A percentile compares a stretch with the other conserved stretches of the same genome.
These are phyloP conservation scores for Russula dissimulans DNA, from an alignment of 768 basidiomycete genomes.

Conservation along the genomic window DNA sequence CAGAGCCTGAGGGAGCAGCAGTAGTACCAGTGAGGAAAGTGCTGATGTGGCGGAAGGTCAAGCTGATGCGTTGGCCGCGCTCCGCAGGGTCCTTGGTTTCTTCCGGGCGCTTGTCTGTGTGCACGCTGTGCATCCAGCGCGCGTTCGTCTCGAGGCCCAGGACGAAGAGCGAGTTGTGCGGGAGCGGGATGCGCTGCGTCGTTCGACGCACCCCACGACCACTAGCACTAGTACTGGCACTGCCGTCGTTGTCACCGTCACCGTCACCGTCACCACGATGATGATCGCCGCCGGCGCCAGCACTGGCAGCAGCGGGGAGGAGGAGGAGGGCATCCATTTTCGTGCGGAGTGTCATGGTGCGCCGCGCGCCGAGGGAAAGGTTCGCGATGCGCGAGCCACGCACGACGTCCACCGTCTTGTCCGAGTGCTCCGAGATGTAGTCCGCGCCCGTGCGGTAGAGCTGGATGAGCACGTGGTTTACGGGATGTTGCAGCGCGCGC, in stretches of 20 bases:
- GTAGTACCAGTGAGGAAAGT: constrained; percentile 55
- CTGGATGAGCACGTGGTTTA: constrained; percentile 81
- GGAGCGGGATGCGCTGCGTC: constrained; percentile 57
- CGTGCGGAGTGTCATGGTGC: constrained; percentile 62
- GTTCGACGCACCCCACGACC: constrained; percentile 15
- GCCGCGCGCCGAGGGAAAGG: constrained; percentile 70
- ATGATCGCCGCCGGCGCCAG: no score
- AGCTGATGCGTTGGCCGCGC: constrained; percentile 61
- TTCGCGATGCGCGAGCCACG: constrained; percentile 70
- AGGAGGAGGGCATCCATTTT: constrained; percentile 38
- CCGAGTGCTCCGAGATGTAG: constrained; percentile 80
- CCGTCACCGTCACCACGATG: not conserved
- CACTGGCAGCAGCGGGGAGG: no score
- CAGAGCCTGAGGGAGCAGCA: not conserved
- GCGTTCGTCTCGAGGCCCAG: constrained; percentile 66
- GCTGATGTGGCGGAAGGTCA: constrained; percentile 72
- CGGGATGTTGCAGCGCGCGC: constrained; percentile 46
- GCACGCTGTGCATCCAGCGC: constrained; percentile 69
- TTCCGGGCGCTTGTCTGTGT: constrained; percentile 61
- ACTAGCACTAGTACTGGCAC: not conserved
- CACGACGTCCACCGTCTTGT: constrained; percentile 79
- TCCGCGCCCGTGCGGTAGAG: constrained; percentile 71
- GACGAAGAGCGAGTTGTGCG: constrained; percentile 78
- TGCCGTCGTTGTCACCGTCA: not conserved
- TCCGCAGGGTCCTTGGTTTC: constrained; percentile 48